A percentile compares a stretch with the other conserved stretches of the same genome.
Evolutionary conservation across 2,329 filamentous ascomycete species (phyloP).

Genomic region (Hypocreales sp.): DNA sequence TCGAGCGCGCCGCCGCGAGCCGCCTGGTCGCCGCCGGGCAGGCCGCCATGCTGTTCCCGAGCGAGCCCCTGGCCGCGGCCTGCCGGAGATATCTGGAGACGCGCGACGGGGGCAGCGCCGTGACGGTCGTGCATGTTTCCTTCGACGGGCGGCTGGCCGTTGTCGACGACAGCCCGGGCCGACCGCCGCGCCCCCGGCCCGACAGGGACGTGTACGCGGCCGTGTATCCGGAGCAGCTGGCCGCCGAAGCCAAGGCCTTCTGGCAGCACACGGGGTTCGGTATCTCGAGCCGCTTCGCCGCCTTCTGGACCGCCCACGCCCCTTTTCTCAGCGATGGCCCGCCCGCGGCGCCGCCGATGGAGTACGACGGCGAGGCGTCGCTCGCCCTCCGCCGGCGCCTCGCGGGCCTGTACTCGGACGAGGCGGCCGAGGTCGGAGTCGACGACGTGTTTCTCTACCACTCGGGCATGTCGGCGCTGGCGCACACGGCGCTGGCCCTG

Average conservation of each 20-base stretch:
- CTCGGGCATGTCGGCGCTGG: constrained; percentile 36
- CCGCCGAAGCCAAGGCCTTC: constrained; percentile 10
- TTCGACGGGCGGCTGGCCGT: constrained; percentile 4
- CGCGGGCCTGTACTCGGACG: constrained; percentile 7
- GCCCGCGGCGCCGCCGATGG: not conserved
- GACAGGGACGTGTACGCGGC: constrained; percentile 6
- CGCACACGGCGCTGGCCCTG: constrained; percentile 8
- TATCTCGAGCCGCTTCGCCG: constrained; percentile 12
- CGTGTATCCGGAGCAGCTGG: constrained; percentile 5
- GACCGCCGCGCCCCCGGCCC: not conserved
- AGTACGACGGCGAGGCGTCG: constrained; percentile 4
- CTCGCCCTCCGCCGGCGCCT: constrained; percentile 6
- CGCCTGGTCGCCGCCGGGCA: not conserved
- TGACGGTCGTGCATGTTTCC: constrained; percentile 1
- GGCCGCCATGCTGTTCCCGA: constrained; percentile 6
- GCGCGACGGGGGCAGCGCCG: not conserved
- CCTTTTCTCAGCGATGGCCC: constrained; percentile 4
- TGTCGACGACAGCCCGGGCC: not conserved
- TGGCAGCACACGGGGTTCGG: constrained; percentile 15
- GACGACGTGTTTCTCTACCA: constrained; percentile 31
- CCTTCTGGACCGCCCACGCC: constrained; percentile 10
- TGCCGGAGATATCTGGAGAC: constrained; percentile 8
- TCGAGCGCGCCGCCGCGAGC: constrained; percentile 5
- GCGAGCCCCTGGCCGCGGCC: constrained; percentile 3
- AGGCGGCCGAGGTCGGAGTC: constrained; percentile 2